phyloP scores from a whole-genome alignment of 306 rosid genomes.

The Begonia masoniana region DNA sequence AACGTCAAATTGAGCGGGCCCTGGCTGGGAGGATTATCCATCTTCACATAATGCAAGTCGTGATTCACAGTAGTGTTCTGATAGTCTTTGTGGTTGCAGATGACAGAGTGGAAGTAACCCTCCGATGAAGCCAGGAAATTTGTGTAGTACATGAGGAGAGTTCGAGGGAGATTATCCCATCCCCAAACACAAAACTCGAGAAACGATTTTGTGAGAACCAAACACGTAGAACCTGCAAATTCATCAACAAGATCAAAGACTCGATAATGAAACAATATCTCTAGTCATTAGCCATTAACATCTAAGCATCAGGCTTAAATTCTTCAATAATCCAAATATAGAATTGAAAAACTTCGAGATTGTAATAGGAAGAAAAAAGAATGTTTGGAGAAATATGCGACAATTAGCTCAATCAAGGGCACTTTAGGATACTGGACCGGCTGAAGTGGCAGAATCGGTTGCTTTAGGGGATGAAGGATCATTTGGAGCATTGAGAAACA shows the following conservation, averaged over 20 bases:
- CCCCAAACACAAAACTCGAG: conserved; percentile 73
- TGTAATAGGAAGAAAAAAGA: too few species aligned
- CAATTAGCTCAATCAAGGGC: too few species aligned
- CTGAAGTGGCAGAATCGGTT: too few species aligned
- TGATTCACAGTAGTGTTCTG: conserved; percentile 82
- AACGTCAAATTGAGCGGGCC: conserved; percentile 37
- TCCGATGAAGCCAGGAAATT: conserved; percentile 67
- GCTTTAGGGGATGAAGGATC: too few species aligned
- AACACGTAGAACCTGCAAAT: conserved; percentile 61
- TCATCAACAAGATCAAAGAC: too few species aligned
- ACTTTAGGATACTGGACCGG: too few species aligned
- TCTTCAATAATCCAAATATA: too few species aligned
- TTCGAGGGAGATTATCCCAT: conserved; percentile 91
- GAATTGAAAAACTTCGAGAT: too few species aligned
- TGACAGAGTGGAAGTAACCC: conserved; percentile 82
- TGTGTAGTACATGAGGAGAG: conserved; percentile 80
- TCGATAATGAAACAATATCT: neutral
- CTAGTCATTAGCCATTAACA: neutral
- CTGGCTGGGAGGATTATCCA: conserved; percentile 71
- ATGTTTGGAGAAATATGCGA: too few species aligned
- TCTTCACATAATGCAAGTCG: conserved; percentile 53
- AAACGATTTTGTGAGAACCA: conserved; percentile 59
- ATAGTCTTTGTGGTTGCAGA: conserved; percentile 83
- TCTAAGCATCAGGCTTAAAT: neutral
- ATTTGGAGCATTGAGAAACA: too few species aligned